phyloP scores from a whole-genome alignment of 2,329 filamentous ascomycete species.

The Bipolaris sorokiniana region DNA sequence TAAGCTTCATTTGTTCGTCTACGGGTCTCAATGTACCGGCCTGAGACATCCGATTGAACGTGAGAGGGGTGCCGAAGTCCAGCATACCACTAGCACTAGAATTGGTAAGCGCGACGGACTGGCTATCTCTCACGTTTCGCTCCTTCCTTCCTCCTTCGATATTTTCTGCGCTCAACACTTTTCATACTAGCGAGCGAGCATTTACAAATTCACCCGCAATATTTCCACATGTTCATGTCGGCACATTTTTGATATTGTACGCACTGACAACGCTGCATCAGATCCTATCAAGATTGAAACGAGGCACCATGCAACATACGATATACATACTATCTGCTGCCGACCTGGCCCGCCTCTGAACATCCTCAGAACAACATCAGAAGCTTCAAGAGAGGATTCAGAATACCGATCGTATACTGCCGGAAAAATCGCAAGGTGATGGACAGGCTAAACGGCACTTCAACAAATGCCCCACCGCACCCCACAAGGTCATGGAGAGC shows the following conservation, averaged over 20 bases:
- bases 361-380: neutral
- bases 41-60: constrained; percentile 9
- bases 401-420: constrained; percentile 20
- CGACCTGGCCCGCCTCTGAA: neutral
- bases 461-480: constrained; percentile 30
- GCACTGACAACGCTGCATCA: neutral
- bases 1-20: neutral
- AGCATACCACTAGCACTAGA: constrained; percentile 2
- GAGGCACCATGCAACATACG: neutral
- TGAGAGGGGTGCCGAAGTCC: constrained; percentile 17
- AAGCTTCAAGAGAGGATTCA: neutral
- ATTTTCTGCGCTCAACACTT: neutral
- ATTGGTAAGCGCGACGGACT: constrained; percentile 4
- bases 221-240: neutral
- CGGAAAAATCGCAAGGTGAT: constrained; percentile 28
- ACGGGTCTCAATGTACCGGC: neutral
- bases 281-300: neutral
- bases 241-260: neutral
- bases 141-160: neutral
- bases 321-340: neutral
- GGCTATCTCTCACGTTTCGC: neutral
- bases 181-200: neutral
- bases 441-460: constrained; percentile 43
- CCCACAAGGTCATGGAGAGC: constrained; percentile 33
- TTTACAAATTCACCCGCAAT: neutral